Conservation (phyloP, 495 filamentous ascomycete species). For the Diplogelasinospora grovesii region DNA sequence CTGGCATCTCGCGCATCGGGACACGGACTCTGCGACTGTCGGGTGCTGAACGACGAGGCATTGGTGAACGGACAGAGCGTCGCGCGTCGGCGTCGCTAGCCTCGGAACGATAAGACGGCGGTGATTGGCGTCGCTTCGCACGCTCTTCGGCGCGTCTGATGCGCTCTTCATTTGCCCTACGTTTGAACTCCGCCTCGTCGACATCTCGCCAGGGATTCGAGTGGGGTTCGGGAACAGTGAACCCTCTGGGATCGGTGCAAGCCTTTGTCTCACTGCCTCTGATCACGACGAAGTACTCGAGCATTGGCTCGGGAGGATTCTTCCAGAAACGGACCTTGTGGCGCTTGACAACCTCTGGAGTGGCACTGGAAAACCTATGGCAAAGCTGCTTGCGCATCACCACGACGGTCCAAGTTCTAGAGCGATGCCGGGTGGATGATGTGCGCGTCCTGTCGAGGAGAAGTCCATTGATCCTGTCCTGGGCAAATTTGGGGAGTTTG, state of each 20-base stretch:
- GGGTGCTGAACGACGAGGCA: neutral
- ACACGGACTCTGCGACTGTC: neutral
- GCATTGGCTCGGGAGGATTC: conserved; percentile 4
- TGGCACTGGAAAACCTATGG: conserved; percentile 11
- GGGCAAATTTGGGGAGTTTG: conserved; percentile 5
- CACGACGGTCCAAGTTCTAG: conserved; percentile 20
- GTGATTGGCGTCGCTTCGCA: conserved; percentile 1
- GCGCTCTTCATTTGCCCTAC: conserved; percentile 4
- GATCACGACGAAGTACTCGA: conserved; percentile 18
- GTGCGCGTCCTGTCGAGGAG: conserved; percentile 8
- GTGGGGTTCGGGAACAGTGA: neutral
- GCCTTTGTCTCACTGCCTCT: conserved; percentile 16
- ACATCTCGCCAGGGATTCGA: conserved; percentile 16
- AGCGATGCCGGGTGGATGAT: conserved; percentile 14
- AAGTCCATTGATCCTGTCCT: conserved; percentile 7
- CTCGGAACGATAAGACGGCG: conserved; percentile 9
- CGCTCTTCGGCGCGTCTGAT: neutral
- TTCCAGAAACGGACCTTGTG: conserved; percentile 20
- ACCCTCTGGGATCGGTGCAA: neutral
- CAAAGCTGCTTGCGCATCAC: conserved; percentile 8
- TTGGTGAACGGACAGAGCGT: neutral
- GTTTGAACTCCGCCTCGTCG: conserved; percentile 9
- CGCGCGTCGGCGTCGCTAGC: neutral
- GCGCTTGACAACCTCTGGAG: conserved; percentile 12
- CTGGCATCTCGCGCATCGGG: neutral